Base-by-base conservation (phyloP, 1,284 basidiomycete species). In the Ustilago tritici region DNA sequence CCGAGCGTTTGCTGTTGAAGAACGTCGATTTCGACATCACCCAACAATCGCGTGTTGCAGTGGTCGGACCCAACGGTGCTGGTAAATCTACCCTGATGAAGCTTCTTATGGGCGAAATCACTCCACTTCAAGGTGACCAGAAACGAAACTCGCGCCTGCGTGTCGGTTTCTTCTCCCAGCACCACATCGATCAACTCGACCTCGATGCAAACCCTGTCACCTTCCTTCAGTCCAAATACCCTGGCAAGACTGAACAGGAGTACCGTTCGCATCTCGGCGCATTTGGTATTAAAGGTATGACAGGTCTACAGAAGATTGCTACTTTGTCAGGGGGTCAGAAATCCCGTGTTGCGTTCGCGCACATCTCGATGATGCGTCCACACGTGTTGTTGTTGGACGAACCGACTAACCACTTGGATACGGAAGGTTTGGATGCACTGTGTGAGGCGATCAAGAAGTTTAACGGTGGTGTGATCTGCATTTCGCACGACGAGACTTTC, bases 361-460 rank as follows among this genome's bases (percentile, higher is more conserved):
- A 93, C n/a, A 88, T 99, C 49, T 94, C 93, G 49, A 88, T 98
- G 82, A 93, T 93, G 87, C 90, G 91, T 61, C 97, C 96, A 71
- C 97, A 99, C 90, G 88, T 98, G 88, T 93, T 99, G 88, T 95
- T 95, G 87, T 89, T 99, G 87, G 96, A 98, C 88, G 96, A 95
- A 91, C 96, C 96, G 70, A 97, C 95, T 81, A 98, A 98, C 89
- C 96, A 98, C 88, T 88, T 98, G 87, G 95, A 98, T 92, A 95
- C 81, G 19, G 82, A 85, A 46, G 96, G 95, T 90, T 89, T 99
- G 67, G 97, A 99, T 85, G 97, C 95, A 7, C 89, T 99, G 53
- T 97, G 97, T 91, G 88, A 90, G 28, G 97, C 95, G 0, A 88
- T 99, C 78, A 90, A 91, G 78, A 88, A 88, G 17, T 99, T 94